A percentile compares a stretch with the other conserved stretches of the same genome.
Conservation (phyloP, 2,329 filamentous ascomycete species). For the Pestalotiopsis sp. region DNA sequence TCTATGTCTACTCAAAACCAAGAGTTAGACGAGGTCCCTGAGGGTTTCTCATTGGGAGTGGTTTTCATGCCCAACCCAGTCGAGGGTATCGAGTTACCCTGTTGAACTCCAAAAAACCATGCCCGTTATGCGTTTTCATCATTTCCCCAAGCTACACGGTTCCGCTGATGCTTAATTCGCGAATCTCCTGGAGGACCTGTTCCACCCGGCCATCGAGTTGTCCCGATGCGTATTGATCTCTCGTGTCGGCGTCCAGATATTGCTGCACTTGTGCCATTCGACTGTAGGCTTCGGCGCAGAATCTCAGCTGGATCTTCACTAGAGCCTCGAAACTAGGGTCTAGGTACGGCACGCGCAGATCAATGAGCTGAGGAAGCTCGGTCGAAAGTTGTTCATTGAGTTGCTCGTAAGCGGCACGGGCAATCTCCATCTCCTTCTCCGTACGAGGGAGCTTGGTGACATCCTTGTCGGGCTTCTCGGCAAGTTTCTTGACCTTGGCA, state of each 20-base stretch:
- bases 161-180: conserved; percentile 89
- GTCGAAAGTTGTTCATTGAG: conserved; percentile 94
- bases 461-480: conserved; percentile 98
- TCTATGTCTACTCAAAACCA: not conserved
- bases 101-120: conserved; percentile 13
- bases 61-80: not conserved
- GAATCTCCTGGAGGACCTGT: conserved; percentile 94
- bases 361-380: conserved; percentile 93
- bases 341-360: conserved; percentile 93
- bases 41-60: not conserved
- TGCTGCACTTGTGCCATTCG: conserved; percentile 99
- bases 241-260: conserved; percentile 91
- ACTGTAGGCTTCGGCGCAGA: conserved; percentile 96
- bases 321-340: conserved; percentile 97
- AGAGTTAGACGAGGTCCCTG: not conserved
- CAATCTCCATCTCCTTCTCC: conserved; percentile 95
- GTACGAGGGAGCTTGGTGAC: conserved; percentile 93
- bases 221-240: conserved; percentile 93
- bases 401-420: conserved; percentile 90
- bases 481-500: conserved; percentile 93
- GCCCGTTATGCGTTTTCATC: not conserved
- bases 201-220: conserved; percentile 91
- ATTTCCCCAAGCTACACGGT: conserved; percentile 50
- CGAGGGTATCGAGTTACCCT: conserved; percentile 1
- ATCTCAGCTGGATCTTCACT: conserved; percentile 96